phyloP scores from a whole-genome alignment of 2,329 filamentous ascomycete species.

The Ceratocystis diversiconidia region DNA sequence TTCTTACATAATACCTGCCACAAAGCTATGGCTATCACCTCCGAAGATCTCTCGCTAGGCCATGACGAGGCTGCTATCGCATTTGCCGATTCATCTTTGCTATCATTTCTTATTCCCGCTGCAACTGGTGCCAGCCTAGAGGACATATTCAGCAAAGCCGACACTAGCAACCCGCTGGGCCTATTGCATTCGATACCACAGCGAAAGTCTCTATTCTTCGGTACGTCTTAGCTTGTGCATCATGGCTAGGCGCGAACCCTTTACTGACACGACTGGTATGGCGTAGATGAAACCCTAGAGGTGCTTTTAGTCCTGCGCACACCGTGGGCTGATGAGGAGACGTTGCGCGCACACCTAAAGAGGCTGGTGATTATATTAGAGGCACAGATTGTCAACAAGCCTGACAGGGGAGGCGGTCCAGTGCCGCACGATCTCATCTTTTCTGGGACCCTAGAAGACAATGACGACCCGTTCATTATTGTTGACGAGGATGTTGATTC shows the following conservation, averaged over 20 bases:
- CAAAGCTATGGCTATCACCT: constrained; percentile 22
- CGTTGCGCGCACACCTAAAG: constrained; percentile 43
- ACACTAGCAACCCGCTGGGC: constrained; percentile 30
- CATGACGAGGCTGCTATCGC: constrained; percentile 25
- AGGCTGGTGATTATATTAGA: constrained; percentile 54
- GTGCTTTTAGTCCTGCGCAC: constrained; percentile 55
- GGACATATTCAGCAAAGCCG: constrained; percentile 30
- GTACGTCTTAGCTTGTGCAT: constrained; percentile 32
- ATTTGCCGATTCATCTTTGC: constrained; percentile 44
- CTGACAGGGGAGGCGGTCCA: constrained; percentile 30
- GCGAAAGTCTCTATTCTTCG: constrained; percentile 56
- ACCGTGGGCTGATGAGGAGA: constrained; percentile 42
- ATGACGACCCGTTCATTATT: constrained; percentile 37
- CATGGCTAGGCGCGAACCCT: neutral
- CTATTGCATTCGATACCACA: constrained; percentile 45
- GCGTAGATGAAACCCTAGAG: constrained; percentile 56
- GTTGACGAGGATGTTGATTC: constrained; percentile 31
- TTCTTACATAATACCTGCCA: neutral
- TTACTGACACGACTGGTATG: neutral
- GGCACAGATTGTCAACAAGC: constrained; percentile 47
- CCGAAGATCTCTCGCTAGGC: constrained; percentile 23
- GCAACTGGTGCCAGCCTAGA: constrained; percentile 42
- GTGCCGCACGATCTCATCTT: constrained; percentile 44
- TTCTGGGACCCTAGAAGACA: constrained; percentile 36
- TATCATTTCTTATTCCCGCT: constrained; percentile 47